Evolutionary conservation across 2,329 filamentous ascomycete species (phyloP), one percentile per base, ranked within the genome.

Genomic region (Zymoseptoria tritici): DNA sequence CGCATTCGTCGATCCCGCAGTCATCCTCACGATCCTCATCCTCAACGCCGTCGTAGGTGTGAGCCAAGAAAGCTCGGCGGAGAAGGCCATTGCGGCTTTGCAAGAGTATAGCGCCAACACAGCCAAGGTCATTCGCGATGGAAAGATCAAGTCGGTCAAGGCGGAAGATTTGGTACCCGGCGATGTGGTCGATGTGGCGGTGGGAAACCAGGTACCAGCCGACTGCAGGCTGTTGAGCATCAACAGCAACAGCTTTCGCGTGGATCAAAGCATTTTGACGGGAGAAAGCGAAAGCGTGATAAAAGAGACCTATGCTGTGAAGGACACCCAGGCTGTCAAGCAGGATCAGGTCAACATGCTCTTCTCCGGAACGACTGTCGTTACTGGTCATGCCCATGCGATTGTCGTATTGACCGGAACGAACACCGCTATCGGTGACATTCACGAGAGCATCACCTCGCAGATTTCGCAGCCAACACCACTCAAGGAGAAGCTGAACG

Each of bases 91-190:
- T 74, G 92, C 94, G 24, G 94, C 94, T 52, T 84, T 99, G 59
- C 94, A 99, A 78, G 93, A 99, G 83, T 99, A 99, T 79, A 97
- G 93, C 29, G 94, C 94, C 71, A 99, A 97, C 77, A 91, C 96
- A 76, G 93, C 94, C 68, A 99, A 93, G 73, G 93, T 96, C 57
- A 76, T 96, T 60, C 89, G 94, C 70, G 87, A 93, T 78, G 91
- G 93, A 55, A 84, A 87, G 68, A 80, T 93, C 63, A 85, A 86
- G 65, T 85, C 89, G 67, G 79, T 99, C 78, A 96, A 94, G 80
- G 94, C 94, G n/a, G 94, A 99, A 71, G 91, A 97, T 66, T 79
- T 99, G 67, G 94, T 99, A 22, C 94, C 95, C 11, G 94, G 94
- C 70, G 94, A 99, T 73, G 85, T 99, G 60, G 82, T 99, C 58